phyloP scores from a whole-genome alignment of 1,139 yeast species.

The Pichia sp. region DNA sequence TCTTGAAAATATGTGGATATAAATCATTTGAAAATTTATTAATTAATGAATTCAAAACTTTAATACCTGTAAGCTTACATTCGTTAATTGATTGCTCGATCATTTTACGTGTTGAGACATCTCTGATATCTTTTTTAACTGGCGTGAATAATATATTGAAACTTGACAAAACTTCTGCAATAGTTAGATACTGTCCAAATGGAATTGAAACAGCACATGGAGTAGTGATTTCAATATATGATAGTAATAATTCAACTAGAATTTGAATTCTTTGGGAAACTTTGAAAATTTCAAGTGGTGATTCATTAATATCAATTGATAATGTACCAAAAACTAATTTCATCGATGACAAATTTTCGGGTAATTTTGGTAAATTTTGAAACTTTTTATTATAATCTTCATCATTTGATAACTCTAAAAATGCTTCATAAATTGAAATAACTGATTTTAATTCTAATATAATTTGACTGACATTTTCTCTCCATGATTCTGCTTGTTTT shows the following conservation, averaged over 20 bases:
- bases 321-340: slow-evolving; percentile 39
- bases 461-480: slow-evolving; percentile 32
- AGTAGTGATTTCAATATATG: slow-evolving; percentile 42
- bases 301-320: slow-evolving; percentile 49
- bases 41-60: slow-evolving; percentile 37
- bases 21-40: slow-evolving; percentile 39
- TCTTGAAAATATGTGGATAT: slow-evolving; percentile 42
- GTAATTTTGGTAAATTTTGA: slow-evolving; percentile 20
- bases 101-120: slow-evolving; percentile 35
- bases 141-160: slow-evolving; percentile 49
- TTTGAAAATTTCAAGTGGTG: slow-evolving; percentile 42
- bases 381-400: slow-evolving; percentile 32
- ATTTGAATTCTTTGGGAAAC: slow-evolving; percentile 45
- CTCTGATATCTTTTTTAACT: slow-evolving; percentile 53
- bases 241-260: slow-evolving; percentile 38
- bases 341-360: slow-evolving; percentile 14
- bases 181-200: slow-evolving; percentile 43
- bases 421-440: slow-evolving; percentile 47
- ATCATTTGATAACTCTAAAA: slow-evolving; percentile 53
- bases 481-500: slow-evolving; percentile 36
- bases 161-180: slow-evolving; percentile 47
- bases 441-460: slow-evolving; percentile 47
- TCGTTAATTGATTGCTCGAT: slow-evolving; percentile 38
- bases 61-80: slow-evolving; percentile 41
- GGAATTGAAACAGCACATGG: slow-evolving; percentile 43